These are phyloP conservation scores for Schizopora paradoxa DNA, from an alignment of 1,284 basidiomycete species.

Conservation along the genomic window DNA sequence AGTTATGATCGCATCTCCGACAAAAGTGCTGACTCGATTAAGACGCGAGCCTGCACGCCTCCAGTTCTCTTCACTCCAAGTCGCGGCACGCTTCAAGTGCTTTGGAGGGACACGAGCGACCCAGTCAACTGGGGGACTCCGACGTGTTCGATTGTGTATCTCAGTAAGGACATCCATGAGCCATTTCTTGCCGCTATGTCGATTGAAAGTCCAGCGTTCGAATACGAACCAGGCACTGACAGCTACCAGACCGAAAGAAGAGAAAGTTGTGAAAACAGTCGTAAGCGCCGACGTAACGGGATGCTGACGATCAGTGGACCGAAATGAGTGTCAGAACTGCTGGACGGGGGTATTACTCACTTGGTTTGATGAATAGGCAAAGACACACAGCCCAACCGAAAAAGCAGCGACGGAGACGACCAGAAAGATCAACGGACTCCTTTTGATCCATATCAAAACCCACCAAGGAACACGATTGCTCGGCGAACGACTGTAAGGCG, in stretches of 20 bases:
- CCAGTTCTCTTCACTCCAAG: slow-evolving; percentile 4
- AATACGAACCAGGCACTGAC: slow-evolving; percentile 76
- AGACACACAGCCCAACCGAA: slow-evolving; percentile 61
- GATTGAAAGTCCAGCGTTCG: slow-evolving; percentile 65
- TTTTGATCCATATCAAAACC: slow-evolving; percentile 76
- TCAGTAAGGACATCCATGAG: slow-evolving; percentile 63
- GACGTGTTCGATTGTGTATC: slow-evolving; percentile 28
- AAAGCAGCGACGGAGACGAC: slow-evolving; percentile 70
- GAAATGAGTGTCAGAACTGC: neutral
- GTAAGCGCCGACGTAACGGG: slow-evolving; percentile 61
- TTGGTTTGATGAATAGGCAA: slow-evolving; percentile 59
- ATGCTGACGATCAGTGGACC: slow-evolving; percentile 35
- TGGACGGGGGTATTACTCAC: slow-evolving; percentile 30
- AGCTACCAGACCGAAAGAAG: slow-evolving; percentile 67
- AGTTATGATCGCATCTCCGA: neutral
- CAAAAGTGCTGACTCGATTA: slow-evolving; percentile 1
- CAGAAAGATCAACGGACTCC: slow-evolving; percentile 69
- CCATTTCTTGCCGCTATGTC: slow-evolving; percentile 70
- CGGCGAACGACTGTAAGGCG: slow-evolving; percentile 49
- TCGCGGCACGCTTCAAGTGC: slow-evolving; percentile 6
- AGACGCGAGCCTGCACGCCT: slow-evolving; percentile 1
- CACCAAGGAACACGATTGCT: slow-evolving; percentile 71
- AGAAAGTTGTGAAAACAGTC: slow-evolving; percentile 67
- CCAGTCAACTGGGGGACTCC: slow-evolving; percentile 15
- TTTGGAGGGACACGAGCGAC: slow-evolving; percentile 8